Evolutionary conservation across 2,329 filamentous ascomycete genomes (phyloP), one percentile per base, ranked within the genome.

Genomic region (Nectriaceae sp.): DNA sequence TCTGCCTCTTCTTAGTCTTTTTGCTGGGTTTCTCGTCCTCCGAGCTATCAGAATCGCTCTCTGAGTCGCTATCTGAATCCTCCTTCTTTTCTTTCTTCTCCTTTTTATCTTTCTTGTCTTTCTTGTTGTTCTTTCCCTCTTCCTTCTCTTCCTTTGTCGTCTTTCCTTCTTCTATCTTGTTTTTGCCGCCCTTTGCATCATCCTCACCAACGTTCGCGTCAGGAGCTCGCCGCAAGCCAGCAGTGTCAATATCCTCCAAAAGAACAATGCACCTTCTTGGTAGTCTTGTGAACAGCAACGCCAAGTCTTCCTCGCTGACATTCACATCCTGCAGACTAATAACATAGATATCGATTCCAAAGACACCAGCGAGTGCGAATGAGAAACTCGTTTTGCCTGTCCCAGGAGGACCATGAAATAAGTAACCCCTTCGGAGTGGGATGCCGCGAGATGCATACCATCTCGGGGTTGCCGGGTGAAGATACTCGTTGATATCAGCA

Each of bases 361-460:
- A 87, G 1, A 84, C 74, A 1, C 84, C 83, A 0, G 85, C 84
- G 8, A 88, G 68, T 0, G 84, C 84, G 59, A 85, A 84, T 0
- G 80, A 84, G 13, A 88, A 76, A 22, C 79, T 84, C 1, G 84
- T 88, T 68, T 90, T 91, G 18, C 88, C 87, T 0, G 85, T 89
- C 0, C 88, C 87, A 0, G 87, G 87, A 0, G 87, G 87, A 0
- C 89, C 89, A 57, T 90, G 78, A 55, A 93, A 89, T 0, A 93
- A 76, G 59, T 92, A 93, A 0, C 89, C 90, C 22, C 89, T 72
- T 0, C 89, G 78, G 44, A 92, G 84, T 0, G 88, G 88, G 22
- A 93, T 89, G 0, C 89, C 89, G 2, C 87, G 76, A 40, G 83
- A 83, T 0, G 87, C 82, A 61, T 93, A 93, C 87, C 88, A 93